Percentiles rank a stretch among this genome's conserved stretches.
Evolutionary conservation across 306 rosid species (phyloP).

Genomic region (Cucumis hystrix): DNA sequence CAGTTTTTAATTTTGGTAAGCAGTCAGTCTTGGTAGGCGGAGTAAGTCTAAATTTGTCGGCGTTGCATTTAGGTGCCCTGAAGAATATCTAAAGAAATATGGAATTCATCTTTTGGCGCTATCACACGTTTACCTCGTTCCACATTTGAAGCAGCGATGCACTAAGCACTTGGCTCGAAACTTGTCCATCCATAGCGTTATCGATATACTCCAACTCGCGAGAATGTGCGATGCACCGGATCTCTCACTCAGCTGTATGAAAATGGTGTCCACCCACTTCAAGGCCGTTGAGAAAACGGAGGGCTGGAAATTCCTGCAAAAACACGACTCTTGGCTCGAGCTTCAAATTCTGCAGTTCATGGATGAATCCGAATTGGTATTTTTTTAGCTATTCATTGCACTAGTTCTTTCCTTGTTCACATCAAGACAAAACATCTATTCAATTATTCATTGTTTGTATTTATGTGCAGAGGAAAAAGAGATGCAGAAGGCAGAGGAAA

Average conservation of each 20-base stretch:
- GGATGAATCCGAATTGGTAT: constrained; percentile 67
- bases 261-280: constrained; percentile 41
- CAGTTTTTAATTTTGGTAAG: neutral
- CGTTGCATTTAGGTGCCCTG: constrained; percentile 32
- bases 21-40: neutral
- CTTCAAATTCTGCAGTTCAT: constrained; percentile 68
- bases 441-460: neutral
- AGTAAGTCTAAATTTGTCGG: neutral
- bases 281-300: constrained; percentile 58
- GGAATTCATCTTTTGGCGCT: constrained; percentile 72
- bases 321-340: constrained; percentile 71
- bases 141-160: constrained; percentile 73
- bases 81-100: constrained; percentile 49
- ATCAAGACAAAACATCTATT: neutral
- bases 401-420: neutral
- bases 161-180: constrained; percentile 37
- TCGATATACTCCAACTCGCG: constrained; percentile 76
- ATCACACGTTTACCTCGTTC: constrained; percentile 78
- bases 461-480: constrained; percentile 24
- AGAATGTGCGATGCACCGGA: constrained; percentile 87
- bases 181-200: constrained; percentile 49
- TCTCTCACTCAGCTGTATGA: constrained; percentile 74
- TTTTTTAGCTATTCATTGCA: neutral
- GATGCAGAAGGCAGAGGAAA: constrained; percentile 24
- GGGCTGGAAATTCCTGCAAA: constrained; percentile 77